phyloP scores from a whole-genome alignment of 352 stramenopile species.

The Aphanomyces cochlioides region DNA sequence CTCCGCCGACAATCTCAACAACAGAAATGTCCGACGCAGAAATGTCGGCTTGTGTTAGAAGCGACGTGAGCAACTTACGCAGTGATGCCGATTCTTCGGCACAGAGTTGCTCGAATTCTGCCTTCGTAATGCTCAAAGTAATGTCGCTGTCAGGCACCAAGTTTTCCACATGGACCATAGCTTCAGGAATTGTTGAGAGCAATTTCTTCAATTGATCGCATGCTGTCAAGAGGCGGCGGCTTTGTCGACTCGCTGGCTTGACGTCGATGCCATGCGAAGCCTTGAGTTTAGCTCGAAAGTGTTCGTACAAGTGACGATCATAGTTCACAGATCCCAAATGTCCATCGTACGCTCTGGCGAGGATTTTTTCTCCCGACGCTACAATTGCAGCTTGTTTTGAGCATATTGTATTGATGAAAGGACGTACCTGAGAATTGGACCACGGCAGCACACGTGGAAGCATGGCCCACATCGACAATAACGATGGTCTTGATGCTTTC shows the following conservation, averaged over 20 bases:
- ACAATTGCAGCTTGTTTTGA: slow-evolving; percentile 2
- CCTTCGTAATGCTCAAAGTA: slow-evolving; percentile 62
- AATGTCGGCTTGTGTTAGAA: slow-evolving; percentile 49
- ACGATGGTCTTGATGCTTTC: slow-evolving; percentile 56
- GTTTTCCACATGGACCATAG: slow-evolving; percentile 79
- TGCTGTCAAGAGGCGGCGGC: slow-evolving; percentile 80
- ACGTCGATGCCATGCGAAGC: slow-evolving; percentile 47
- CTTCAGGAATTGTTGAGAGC: slow-evolving; percentile 80
- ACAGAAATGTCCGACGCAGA: slow-evolving; percentile 46
- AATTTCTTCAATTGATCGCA: slow-evolving; percentile 88
- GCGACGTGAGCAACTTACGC: slow-evolving; percentile 47
- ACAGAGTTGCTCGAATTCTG: slow-evolving; percentile 70
- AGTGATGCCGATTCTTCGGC: slow-evolving; percentile 46
- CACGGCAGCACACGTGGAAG: slow-evolving; percentile 62
- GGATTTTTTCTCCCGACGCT: slow-evolving; percentile 50
- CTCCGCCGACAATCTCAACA: slow-evolving; percentile 88
- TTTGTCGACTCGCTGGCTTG: slow-evolving; percentile 63
- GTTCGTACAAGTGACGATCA: slow-evolving; percentile 70
- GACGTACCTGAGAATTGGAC: slow-evolving; percentile 58
- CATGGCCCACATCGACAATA: slow-evolving; percentile 87
- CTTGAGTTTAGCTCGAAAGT: slow-evolving; percentile 69
- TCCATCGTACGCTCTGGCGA: slow-evolving; percentile 54
- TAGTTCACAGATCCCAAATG: slow-evolving; percentile 68
- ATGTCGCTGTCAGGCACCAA: slow-evolving; percentile 78
- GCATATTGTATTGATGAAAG: background rate